Base-by-base conservation (phyloP, 345 rosid species). In the Jatropha curcas region DNA sequence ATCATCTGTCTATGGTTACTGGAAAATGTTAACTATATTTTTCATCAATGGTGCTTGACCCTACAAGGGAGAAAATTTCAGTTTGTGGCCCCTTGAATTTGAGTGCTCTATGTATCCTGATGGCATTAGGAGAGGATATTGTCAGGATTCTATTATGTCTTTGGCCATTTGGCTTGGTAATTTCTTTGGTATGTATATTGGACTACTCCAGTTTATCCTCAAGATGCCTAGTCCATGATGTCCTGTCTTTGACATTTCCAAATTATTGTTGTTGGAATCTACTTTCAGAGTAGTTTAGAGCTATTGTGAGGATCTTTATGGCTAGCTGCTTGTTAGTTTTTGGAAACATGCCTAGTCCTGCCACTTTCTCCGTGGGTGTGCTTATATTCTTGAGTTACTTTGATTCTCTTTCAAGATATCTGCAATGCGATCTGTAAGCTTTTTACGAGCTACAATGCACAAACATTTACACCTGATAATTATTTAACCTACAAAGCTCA, bases 381-480 rank as follows among this genome's bases (percentile, higher is more conserved):
- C 58, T 68, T 8, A 55, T 68, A 16, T 51, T 35, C 45, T 68
- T 53, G 20, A 34, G 33, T 48, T 50, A 52, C 37, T 68, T 34
- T 31, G 33, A 37, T 70, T 53, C 46, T 37, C 64, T 56, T 37
- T 70, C 64, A 27, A 37, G 24, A 31, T 39, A 39, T 25, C 48
- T 63, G 52, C 39, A 39, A 24, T 37, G 8, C 28, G 8, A 37
- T 63, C 24, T 55, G 6, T 17, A 11, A 33, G 48, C 52, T 22
- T 13, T 57, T 63, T 28, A 24, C 12, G 48, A 62, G 48, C 17
- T 37, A 35, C 17, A 43, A n/a, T 25, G 62, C 33, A 16, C 19
- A 35, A 1, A 61, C 27, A 6, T 65, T 30, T 66, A 56, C 57
- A 46, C 25, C 33, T 16, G 24, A 34, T 31, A 14, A 11, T 4